phyloP scores from a whole-genome alignment of 768 basidiomycete genomes.

The Suillus decipiens region DNA sequence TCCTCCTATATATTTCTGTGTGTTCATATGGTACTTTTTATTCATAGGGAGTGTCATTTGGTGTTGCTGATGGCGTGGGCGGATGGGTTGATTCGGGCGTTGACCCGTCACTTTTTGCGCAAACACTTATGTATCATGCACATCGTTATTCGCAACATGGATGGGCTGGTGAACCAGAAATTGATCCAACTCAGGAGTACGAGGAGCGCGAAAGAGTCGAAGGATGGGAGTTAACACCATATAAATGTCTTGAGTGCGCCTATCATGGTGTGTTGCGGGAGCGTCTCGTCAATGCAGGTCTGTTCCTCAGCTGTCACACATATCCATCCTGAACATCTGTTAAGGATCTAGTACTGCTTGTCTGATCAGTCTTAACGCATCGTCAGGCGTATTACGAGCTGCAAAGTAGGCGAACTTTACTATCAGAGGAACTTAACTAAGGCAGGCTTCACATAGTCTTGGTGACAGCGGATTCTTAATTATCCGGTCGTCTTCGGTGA shows the following conservation, averaged over 20 bases:
- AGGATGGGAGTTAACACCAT: slow-evolving; percentile 69
- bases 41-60: slow-evolving; percentile 72
- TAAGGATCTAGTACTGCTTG: slow-evolving; percentile 86
- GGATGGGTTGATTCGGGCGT: slow-evolving; percentile 86
- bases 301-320: slow-evolving; percentile 18
- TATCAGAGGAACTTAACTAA: slow-evolving; percentile 9
- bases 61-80: slow-evolving; percentile 91
- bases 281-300: slow-evolving; percentile 55
- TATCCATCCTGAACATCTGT: slow-evolving; percentile 8
- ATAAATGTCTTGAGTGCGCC: slow-evolving; percentile 71
- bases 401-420: slow-evolving; percentile 58
- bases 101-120: slow-evolving; percentile 89
- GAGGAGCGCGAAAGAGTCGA: slow-evolving; percentile 64
- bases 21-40: slow-evolving; percentile 24
- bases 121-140: slow-evolving; percentile 88
- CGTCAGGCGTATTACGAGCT: slow-evolving; percentile 71
- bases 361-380: slow-evolving; percentile 70
- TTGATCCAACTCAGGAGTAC: slow-evolving; percentile 74
- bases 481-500: slow-evolving; percentile 64
- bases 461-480: slow-evolving; percentile 81
- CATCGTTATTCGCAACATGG: slow-evolving; percentile 69
- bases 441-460: slow-evolving; percentile 44
- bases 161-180: slow-evolving; percentile 84
- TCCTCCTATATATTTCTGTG: slow-evolving; percentile 11
- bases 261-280: slow-evolving; percentile 73